Percentiles rank a stretch among this genome's conserved stretches.
phyloP scores from a whole-genome alignment of 306 rosid species.

The Cucumis melo region DNA sequence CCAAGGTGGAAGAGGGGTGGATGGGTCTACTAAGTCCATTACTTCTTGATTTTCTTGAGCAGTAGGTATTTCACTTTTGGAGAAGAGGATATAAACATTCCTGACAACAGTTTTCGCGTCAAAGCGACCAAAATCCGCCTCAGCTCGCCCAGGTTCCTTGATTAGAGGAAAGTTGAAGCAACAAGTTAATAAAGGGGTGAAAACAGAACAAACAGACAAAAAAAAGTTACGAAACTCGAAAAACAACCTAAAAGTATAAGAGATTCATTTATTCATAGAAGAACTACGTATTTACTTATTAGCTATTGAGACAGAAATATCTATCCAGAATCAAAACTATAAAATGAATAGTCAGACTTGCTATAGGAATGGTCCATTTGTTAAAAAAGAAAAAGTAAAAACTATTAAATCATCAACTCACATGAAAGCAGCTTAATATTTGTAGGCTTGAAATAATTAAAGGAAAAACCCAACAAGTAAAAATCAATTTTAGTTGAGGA shows the following conservation, averaged over 20 bases:
- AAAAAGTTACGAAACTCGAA: not conserved
- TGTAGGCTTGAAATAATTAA: too few species aligned
- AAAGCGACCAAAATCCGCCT: conserved; percentile 71
- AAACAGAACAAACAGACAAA: not conserved
- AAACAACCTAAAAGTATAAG: not conserved
- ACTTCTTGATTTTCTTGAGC: conserved; percentile 69
- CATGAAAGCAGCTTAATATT: too few species aligned
- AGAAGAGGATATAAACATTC: conserved; percentile 64
- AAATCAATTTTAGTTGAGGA: too few species aligned
- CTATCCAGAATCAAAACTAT: not conserved
- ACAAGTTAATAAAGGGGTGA: not conserved
- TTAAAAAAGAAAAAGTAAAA: not conserved
- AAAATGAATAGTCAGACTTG: not conserved
- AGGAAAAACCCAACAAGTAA: too few species aligned
- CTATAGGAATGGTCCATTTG: not conserved
- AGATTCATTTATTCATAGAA: not conserved
- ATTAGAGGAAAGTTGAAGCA: conserved; percentile 2
- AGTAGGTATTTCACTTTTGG: conserved; percentile 50
- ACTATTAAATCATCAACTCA: too few species aligned
- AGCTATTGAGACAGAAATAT: not conserved
- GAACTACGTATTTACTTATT: not conserved
- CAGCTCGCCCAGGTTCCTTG: conserved; percentile 67
- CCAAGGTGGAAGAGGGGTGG: conserved; percentile 74
- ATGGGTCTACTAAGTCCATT: conserved; percentile 69
- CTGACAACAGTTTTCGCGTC: conserved; percentile 48